phyloP scores from a whole-genome alignment of 495 filamentous ascomycete genomes.

The Oidiodendron maius region DNA sequence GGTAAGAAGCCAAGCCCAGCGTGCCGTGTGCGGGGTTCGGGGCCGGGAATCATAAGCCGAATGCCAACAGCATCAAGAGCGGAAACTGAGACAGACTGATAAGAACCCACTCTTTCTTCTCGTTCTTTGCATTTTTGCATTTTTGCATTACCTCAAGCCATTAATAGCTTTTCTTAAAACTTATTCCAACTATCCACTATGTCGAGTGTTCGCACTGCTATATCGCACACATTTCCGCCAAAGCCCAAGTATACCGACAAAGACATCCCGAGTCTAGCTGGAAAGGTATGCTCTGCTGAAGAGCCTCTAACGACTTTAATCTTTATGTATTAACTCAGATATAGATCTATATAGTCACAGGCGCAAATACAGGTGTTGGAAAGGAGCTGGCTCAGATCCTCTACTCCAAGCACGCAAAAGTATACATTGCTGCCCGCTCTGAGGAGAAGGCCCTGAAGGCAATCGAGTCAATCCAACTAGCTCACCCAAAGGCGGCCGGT shows the following conservation, averaged over 20 bases:
- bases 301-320: background rate
- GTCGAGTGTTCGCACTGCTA: too few species aligned
- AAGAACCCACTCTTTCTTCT: too few species aligned
- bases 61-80: too few species aligned
- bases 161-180: too few species aligned
- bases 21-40: too few species aligned
- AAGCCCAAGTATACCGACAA: conserved; percentile 18
- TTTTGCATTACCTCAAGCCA: too few species aligned
- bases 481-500: conserved; percentile 16
- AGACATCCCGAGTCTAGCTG: conserved; percentile 14
- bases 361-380: conserved; percentile 19
- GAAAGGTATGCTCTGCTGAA: conserved; percentile 13
- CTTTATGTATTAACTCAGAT: background rate
- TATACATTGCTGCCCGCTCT: conserved; percentile 60
- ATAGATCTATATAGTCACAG: conserved; percentile 2
- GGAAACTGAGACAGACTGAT: too few species aligned
- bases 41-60: too few species aligned
- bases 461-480: conserved; percentile 39
- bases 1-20: too few species aligned
- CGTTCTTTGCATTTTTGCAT: too few species aligned
- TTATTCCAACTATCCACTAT: too few species aligned
- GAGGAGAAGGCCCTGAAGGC: conserved; percentile 44
- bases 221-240: conserved; percentile 17
- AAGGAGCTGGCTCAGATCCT: conserved; percentile 57
- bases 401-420: conserved; percentile 49